Evolutionary conservation across 805 yeast genomes (phyloP).

Genomic region (Schizosaccharomyces osmophilus): DNA sequence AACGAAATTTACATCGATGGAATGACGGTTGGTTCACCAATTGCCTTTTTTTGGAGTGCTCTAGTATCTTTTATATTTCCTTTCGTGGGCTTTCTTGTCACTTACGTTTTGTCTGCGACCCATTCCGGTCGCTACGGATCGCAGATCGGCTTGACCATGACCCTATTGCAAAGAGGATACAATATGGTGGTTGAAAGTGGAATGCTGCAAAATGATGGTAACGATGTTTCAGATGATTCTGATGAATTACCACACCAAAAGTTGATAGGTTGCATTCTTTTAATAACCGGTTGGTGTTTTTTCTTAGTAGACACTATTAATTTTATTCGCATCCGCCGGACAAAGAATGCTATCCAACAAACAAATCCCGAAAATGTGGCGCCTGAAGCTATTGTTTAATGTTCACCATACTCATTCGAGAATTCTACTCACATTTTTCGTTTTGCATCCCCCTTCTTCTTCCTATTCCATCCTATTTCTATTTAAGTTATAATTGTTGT

Average conservation of each 20-base stretch:
- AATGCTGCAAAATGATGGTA: not conserved
- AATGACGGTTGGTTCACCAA: constrained; percentile 77
- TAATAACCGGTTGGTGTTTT: constrained; percentile 44
- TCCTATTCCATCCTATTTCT: too few relatives aligned
- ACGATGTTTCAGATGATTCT: not conserved
- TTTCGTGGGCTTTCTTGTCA: constrained; percentile 72
- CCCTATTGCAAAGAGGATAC: constrained; percentile 49
- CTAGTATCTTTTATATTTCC: constrained; percentile 80
- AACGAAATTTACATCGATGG: constrained; percentile 91
- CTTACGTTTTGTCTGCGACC: constrained; percentile 78
- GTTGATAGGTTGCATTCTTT: constrained; percentile 17
- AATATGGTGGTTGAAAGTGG: not conserved
- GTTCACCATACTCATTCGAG: too few relatives aligned
- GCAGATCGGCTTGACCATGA: constrained; percentile 70
- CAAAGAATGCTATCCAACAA: constrained; percentile 35
- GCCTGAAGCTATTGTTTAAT: not conserved
- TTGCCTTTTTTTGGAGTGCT: constrained; percentile 69
- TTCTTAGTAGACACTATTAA: constrained; percentile 44
- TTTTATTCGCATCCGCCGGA: constrained; percentile 48
- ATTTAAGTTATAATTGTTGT: too few relatives aligned
- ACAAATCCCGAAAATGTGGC: not conserved
- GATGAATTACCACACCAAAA: not conserved
- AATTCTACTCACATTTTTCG: too few relatives aligned
- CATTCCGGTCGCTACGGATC: constrained; percentile 95
- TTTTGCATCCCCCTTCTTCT: too few relatives aligned